phyloP scores from a whole-genome alignment of 2,329 filamentous ascomycete species.

The Xylaria sp. region DNA sequence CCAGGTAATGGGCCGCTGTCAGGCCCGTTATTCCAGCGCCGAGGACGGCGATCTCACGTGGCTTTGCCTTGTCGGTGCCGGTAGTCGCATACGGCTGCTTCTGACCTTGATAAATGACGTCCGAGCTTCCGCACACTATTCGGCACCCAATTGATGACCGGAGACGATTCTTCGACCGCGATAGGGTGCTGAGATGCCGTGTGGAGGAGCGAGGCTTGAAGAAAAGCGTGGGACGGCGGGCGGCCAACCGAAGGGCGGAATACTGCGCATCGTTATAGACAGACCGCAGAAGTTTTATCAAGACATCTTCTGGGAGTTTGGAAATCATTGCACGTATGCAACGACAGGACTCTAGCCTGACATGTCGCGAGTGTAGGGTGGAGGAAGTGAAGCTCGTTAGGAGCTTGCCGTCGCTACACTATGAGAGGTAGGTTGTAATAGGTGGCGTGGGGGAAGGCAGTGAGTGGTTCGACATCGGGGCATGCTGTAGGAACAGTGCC shows the following conservation, averaged over 20 bases:
- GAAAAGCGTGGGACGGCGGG: constrained; percentile 30
- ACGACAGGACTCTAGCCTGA: constrained; percentile 30
- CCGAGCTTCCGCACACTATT: constrained; percentile 4
- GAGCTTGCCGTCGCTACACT: too few relatives aligned
- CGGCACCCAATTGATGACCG: constrained; percentile 26
- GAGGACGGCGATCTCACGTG: constrained; percentile 69
- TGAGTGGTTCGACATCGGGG: constrained; percentile 14
- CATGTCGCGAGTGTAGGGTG: constrained; percentile 34
- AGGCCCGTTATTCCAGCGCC: constrained; percentile 88
- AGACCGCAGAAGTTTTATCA: constrained; percentile 44
- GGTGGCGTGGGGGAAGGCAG: constrained; percentile 24
- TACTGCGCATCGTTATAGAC: constrained; percentile 42
- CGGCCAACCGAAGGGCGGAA: constrained; percentile 27
- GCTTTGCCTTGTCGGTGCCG: constrained; percentile 29
- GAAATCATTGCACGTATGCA: constrained; percentile 43
- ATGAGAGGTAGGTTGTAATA: background rate
- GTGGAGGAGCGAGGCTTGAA: constrained; percentile 28
- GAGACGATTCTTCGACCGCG: constrained; percentile 14
- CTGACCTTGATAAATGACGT: constrained; percentile 3
- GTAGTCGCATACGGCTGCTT: constrained; percentile 38
- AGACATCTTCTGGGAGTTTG: constrained; percentile 44
- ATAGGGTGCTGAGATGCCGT: constrained; percentile 39
- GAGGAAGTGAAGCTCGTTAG: background rate
- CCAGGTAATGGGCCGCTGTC: constrained; percentile 79
- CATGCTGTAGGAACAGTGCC: too few relatives aligned